Conservation (phyloP, 495 filamentous ascomycete genomes). For the Oidiodendron maius region DNA sequence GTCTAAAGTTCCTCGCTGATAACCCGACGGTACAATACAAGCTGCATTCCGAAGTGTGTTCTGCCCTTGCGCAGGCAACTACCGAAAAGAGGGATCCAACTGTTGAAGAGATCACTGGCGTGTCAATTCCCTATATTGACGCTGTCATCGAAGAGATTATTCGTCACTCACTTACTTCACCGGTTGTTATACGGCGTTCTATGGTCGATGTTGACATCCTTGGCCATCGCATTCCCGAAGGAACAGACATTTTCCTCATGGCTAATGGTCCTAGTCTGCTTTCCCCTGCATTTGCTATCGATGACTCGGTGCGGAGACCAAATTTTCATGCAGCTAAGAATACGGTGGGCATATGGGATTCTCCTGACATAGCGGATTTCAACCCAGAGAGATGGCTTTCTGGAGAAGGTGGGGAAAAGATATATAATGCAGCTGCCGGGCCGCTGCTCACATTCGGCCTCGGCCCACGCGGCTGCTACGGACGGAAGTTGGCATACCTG, state of each 20-base stretch:
- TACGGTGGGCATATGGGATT: constrained; percentile 7
- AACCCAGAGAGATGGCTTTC: constrained; percentile 30
- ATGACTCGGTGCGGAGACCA: constrained; percentile 11
- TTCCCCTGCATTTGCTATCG: constrained; percentile 10
- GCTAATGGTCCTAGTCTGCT: constrained; percentile 22
- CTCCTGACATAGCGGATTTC: constrained; percentile 22
- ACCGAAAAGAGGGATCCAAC: constrained; percentile 16
- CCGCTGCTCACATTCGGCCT: constrained; percentile 27
- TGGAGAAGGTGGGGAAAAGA: constrained; percentile 12
- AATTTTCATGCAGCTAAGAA: constrained; percentile 13
- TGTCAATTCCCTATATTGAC: constrained; percentile 29
- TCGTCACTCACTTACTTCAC: constrained; percentile 17
- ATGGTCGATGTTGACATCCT: constrained; percentile 25
- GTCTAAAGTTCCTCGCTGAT: constrained; percentile 28
- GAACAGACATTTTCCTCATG: constrained; percentile 25
- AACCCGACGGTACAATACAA: constrained; percentile 23
- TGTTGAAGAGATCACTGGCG: constrained; percentile 20
- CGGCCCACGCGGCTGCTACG: constrained; percentile 30
- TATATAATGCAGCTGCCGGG: constrained; percentile 25
- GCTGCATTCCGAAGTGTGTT: constrained; percentile 20
- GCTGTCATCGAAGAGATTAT: constrained; percentile 33
- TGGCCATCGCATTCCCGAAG: constrained; percentile 29
- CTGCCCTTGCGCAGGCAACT: constrained; percentile 16
- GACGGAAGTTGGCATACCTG: constrained; percentile 27
- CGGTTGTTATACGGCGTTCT: constrained; percentile 20